These are phyloP conservation scores for Bryoerythrophyllum caledonicum DNA, from an alignment of 225 moss, liverwort and hornwort genomes.

Conservation along the genomic window DNA sequence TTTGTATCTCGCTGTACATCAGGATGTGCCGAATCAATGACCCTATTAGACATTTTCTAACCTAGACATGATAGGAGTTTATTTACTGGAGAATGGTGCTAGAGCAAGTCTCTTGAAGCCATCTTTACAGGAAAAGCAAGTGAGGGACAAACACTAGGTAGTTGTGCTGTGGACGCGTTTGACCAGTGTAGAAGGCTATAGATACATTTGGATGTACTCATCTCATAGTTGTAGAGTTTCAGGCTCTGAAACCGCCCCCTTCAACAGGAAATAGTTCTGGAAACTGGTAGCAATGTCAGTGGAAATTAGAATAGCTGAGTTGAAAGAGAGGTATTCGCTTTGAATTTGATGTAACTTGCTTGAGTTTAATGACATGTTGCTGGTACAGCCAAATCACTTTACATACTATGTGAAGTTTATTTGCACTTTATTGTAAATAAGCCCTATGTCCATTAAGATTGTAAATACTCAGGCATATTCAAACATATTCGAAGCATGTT, in stretches of 20 bases:
- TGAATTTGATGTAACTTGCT: background rate
- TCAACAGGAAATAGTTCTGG: conserved; percentile 4
- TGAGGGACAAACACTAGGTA: background rate
- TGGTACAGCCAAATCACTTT: background rate
- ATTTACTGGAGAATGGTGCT: background rate
- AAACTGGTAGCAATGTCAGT: conserved; percentile 16
- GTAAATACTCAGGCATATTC: no score
- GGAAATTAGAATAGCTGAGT: background rate
- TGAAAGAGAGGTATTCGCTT: background rate
- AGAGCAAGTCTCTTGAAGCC: background rate
- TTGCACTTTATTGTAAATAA: no score
- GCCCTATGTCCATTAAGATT: no score
- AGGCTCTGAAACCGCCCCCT: conserved; percentile 1
- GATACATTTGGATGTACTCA: background rate
- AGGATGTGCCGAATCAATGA: conserved; percentile 20
- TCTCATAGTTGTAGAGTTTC: background rate
- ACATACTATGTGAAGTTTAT: no score
- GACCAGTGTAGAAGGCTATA: background rate
- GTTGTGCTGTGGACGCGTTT: background rate
- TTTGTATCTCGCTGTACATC: conserved; percentile 9
- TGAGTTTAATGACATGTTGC: conserved; percentile 10
- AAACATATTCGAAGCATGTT: no score
- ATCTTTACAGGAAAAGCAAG: background rate
- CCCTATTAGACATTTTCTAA: background rate
- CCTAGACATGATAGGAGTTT: background rate